A percentile compares a stretch with the other conserved stretches of the same genome.
These are phyloP conservation scores for Candida freyschussii DNA, from an alignment of 1,139 yeast species.

Conservation along the genomic window DNA sequence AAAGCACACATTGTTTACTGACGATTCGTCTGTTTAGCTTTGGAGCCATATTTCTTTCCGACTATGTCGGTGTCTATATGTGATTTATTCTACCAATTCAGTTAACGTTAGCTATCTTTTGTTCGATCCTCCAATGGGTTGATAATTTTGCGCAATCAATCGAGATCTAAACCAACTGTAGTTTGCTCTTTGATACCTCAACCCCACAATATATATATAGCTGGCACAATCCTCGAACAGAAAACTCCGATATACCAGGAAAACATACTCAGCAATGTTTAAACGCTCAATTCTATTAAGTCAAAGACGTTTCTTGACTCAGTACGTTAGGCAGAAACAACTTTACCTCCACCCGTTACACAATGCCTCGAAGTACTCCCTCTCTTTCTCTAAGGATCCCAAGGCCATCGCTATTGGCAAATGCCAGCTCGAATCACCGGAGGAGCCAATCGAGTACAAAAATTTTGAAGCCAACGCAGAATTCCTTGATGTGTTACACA, in stretches of 20 bases:
- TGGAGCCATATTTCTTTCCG: conserved; percentile 32
- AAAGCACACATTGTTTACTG: conserved; percentile 5
- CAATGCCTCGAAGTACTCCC: conserved; percentile 1
- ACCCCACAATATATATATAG: too few relatives aligned
- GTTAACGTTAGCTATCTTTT: too few relatives aligned
- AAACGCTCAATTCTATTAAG: too few relatives aligned
- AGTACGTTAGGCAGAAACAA: conserved; percentile 11
- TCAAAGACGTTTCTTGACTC: background rate
- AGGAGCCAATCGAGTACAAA: conserved; percentile 6
- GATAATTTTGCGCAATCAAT: too few relatives aligned
- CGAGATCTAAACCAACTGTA: too few relatives aligned
- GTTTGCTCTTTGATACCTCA: too few relatives aligned
- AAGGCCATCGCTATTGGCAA: conserved; percentile 28
- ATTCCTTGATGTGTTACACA: conserved; percentile 29
- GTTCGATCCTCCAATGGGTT: too few relatives aligned
- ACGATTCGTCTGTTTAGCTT: conserved; percentile 23
- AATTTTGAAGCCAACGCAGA: conserved; percentile 27
- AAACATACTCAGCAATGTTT: too few relatives aligned
- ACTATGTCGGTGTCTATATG: conserved; percentile 36
- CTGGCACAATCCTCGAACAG: too few relatives aligned
- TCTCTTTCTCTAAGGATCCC: conserved; percentile 36
- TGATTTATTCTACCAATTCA: conserved; percentile 13
- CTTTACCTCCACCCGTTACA: conserved; percentile 11
- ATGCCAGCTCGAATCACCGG: conserved; percentile 19
- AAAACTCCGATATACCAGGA: too few relatives aligned